Base-by-base conservation (phyloP, 2,329 filamentous ascomycete species). In the Albophoma yamanashiensis region DNA sequence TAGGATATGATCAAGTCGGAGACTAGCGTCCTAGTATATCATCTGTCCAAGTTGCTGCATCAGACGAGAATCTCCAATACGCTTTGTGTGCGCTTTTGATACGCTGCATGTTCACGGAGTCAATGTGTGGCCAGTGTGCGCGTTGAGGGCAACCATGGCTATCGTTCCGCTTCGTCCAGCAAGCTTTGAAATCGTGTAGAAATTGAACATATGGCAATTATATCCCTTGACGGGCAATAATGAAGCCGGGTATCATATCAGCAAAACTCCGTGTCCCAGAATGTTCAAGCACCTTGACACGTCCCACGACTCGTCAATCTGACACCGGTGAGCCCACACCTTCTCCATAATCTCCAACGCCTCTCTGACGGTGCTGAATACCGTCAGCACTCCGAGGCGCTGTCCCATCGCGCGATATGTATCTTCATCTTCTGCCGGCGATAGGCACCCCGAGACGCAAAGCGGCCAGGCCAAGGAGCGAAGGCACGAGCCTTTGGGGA, bases 301-400 rank as follows among this genome's bases (percentile, higher is more conserved):
- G 59, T 79, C 78, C 77, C 76, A 80, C 25, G 67, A 71, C 63
- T 75, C 74, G 58, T 78, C 75, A 12, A 75, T 73, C 58, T 71
- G 64, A 12, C 71, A 71, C 11, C 75, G 67, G 34, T 66, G 66
- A 2, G 71, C 68, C 79, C 79, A 82, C 0, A 80, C 76, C 38
- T 68, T 70, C 65, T 80, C 76, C 75, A 80, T 78, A 27, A 80
- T 71, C 17, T 70, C 69, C 40, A 78, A 66, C 3, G 78, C 76
- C 58, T 77, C 74, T 59, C 69, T 72, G 20, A 78, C 69, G 0
- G 78, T 77, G 1, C 80, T 79, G 60, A 81, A 80, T 2, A 78
- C 69, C 58, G 73, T 72, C 4, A 79, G 62, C 2, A 75, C 69
- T 4, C 78, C 77, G 62, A 82, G 73, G 2, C 68, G 67, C 12